Conservation (phyloP, 2,329 filamentous ascomycete genomes). For the Albophoma yamanashiensis region DNA sequence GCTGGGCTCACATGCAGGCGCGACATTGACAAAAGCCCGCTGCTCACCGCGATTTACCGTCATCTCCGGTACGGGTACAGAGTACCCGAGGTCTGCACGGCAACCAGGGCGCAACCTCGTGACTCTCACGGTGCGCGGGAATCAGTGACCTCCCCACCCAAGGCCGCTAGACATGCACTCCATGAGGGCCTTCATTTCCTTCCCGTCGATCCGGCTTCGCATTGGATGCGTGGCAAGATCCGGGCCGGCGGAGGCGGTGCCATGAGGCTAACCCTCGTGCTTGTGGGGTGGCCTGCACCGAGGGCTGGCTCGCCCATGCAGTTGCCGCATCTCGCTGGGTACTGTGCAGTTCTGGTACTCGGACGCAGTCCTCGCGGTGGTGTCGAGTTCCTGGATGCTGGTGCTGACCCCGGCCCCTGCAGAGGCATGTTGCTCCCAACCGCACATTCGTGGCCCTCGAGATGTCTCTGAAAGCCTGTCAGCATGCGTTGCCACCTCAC, state of each 20-base stretch:
- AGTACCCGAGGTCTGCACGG: not conserved
- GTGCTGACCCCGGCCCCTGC: not conserved
- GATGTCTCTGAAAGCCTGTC: not conserved
- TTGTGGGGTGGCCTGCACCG: not conserved
- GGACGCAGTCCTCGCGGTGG: not conserved
- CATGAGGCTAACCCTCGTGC: not conserved
- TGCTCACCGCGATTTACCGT: not conserved
- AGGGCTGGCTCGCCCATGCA: not conserved
- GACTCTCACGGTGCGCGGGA: not conserved
- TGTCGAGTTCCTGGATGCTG: not conserved
- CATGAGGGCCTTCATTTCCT: slow-evolving; percentile 5
- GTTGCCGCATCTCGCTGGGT: not conserved
- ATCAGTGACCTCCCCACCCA: not conserved
- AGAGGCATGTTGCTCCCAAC: not conserved
- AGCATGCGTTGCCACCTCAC: not conserved
- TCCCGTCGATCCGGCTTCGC: slow-evolving; percentile 2
- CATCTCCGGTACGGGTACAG: not conserved
- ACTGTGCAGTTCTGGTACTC: not conserved
- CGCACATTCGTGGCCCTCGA: not conserved
- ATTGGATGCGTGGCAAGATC: slow-evolving; percentile 1
- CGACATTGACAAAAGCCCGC: not conserved
- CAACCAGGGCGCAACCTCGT: not conserved
- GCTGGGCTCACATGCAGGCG: not conserved
- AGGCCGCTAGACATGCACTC: slow-evolving; percentile 3
- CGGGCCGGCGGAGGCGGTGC: not conserved